Evolutionary conservation across 2,329 filamentous ascomycete genomes (phyloP), one percentile per base, ranked within the genome.

Genomic region (Arthrinium puccinioides): DNA sequence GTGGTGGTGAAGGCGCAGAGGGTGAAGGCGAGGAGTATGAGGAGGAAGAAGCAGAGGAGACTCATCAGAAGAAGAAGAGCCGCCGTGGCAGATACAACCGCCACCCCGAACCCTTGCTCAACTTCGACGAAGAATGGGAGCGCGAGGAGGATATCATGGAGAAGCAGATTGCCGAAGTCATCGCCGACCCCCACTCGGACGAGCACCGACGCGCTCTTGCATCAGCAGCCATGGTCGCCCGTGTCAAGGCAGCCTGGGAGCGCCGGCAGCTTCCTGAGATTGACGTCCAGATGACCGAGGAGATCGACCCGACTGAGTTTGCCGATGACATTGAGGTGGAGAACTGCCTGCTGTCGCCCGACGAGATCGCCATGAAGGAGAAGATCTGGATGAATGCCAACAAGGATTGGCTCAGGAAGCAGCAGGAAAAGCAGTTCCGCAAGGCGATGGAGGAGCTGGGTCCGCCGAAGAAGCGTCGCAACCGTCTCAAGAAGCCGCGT

Each of bases 371-470:
- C 23, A 77, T 88, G 54, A 97, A 96, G 59, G 89, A 96, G 59
- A 79, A 80, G 42, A 85, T 97, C 36, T 98, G 92, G 92, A 80
- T 94, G 29, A 89, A 90, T 42, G 82, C 89, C 55, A 97, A 98
- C 60, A 88, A 92, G 56, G 87, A 94, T 48, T 98, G 89, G 76
- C 70, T 98, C 26, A 84, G 90, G 8, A 76, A 80, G 33, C 84
- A 94, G 54, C 88, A 96, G 54, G 79, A 85, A 42, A 94, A 92
- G 59, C 72, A 84, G 6, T 82, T 94, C 39, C 76, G 84, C 26
- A 76, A 80, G 41, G 86, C 88, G 59, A 65, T 76, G 44, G 75
- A 74, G 41, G 49, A 49, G 13, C 40, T 59, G 6, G 64, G 56
- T 19, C 71, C 70, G 46, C 73, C 67, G 39, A 84, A 72, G 62